Evolutionary conservation across 2,329 filamentous ascomycete species (phyloP).

Genomic region (Fusarium sp.): DNA sequence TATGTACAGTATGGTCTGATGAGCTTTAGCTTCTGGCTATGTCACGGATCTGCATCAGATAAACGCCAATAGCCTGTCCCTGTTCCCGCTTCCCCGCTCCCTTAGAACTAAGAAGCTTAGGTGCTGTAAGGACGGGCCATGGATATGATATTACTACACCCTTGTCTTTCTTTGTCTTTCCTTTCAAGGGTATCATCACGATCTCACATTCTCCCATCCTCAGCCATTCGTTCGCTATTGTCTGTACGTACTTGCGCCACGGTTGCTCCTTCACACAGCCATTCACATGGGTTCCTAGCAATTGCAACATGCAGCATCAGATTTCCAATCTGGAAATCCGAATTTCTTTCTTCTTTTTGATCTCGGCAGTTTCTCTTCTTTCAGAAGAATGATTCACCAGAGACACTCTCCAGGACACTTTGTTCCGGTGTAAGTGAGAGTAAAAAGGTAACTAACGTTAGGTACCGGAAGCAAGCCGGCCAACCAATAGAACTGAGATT

Average conservation of each 20-base stretch:
- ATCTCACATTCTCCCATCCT: not conserved
- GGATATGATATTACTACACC: not conserved
- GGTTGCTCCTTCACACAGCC: not conserved
- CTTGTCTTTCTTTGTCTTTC: not conserved
- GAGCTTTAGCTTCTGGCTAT: not conserved
- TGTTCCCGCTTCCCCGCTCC: constrained; percentile 4
- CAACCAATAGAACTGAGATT: not conserved
- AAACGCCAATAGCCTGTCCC: not conserved
- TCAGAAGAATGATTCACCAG: not conserved
- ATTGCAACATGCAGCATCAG: not conserved
- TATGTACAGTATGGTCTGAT: not conserved
- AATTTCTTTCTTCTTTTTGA: not conserved
- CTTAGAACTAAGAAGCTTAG: not conserved
- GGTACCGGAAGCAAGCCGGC: not conserved
- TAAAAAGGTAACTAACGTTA: too few relatives aligned
- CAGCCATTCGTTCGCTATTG: not conserved
- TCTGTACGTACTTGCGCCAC: not conserved
- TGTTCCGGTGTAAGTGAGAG: constrained; percentile 13
- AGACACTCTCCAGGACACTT: not conserved
- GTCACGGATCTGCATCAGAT: not conserved
- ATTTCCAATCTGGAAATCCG: not conserved
- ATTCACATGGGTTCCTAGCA: not conserved
- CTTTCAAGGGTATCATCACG: not conserved
- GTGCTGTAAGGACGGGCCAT: too few relatives aligned
- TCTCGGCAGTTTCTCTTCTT: not conserved